Evolutionary conservation across 805 yeast genomes (phyloP), one percentile per base, ranked within the genome.

Genomic region (Blastobotrys mokoenaii): DNA sequence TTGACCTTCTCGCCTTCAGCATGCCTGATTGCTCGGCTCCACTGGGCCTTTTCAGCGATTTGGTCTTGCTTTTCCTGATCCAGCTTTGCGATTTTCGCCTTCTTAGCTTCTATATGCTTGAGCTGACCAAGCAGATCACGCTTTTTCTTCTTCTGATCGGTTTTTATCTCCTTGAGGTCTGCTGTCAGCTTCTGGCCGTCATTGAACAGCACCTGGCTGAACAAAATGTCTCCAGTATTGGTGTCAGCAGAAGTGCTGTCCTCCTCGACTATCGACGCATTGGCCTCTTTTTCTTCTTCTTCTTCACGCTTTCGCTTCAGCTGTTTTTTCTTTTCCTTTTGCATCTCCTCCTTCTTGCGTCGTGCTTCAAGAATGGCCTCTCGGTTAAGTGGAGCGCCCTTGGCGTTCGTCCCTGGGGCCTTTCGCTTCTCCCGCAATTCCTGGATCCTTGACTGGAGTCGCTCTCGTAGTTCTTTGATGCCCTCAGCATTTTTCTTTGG

Each of bases 1-100:
- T 83, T 84, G 39, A 90, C 70, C 63, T 87, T 90, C 31, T 67
- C 71, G 42, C 98, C 98, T 64, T 88, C 95, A 6, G 94, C 87
- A 59, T 82, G 89, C 27, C 83, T 74, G 67, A 90, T 70, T 9
- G 93, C 86, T 55, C 77, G 76, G 55, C 76, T 79, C 99, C 99
- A 93, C 57, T 80, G 78, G 31, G 79, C 80, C 58, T 88, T 86
- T 49, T 84, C 87, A 46, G 74, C 74, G 14, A 73, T 64, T 50
- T 76, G 73, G 25, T 65, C 61, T 46, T 72, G 72, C 57, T 79
- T 82, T 38, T 80, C 76, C 38, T 78, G 86, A 48, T 80, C 81
- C 59, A 87, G 65, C 32, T 66, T 58, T 11, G 74, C 74, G 17
- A 85, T 54, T 58, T 78, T 82, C 17, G 72, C 71, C 60, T 83